phyloP scores from a whole-genome alignment of 805 yeast genomes.

The Cyberlindnera mycetangii region DNA sequence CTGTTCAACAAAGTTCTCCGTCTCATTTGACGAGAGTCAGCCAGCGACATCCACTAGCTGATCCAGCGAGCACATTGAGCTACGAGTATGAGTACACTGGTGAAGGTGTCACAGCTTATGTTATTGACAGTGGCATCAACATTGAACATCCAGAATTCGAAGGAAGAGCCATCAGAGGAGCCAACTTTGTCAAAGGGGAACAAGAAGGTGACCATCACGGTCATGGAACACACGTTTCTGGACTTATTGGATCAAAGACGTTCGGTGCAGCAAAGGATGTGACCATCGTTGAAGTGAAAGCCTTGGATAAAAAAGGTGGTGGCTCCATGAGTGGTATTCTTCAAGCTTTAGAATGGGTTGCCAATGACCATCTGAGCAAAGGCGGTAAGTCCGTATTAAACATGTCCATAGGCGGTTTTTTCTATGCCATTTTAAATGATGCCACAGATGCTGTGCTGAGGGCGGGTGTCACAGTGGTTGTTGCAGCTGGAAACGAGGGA shows the following conservation, averaged over 20 bases:
- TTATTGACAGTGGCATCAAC: conserved; percentile 78
- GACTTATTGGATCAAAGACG: conserved; percentile 72
- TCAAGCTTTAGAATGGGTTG: conserved; percentile 64
- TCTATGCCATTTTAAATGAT: conserved; percentile 59
- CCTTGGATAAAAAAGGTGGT: conserved; percentile 59
- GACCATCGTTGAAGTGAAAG: conserved; percentile 68
- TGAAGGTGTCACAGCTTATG: conserved; percentile 62
- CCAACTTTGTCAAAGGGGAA: conserved; percentile 54
- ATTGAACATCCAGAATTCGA: conserved; percentile 57
- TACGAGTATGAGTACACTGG: conserved; percentile 53
- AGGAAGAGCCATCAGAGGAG: conserved; percentile 58
- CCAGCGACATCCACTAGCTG: conserved; percentile 32
- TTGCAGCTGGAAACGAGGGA: conserved; percentile 85
- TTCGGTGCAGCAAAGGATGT: conserved; percentile 81
- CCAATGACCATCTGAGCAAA: conserved; percentile 44
- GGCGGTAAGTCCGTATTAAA: conserved; percentile 62
- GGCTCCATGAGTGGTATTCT: conserved; percentile 64
- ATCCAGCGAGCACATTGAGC: not conserved
- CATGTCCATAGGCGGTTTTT: conserved; percentile 73
- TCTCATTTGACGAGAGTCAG: conserved; percentile 63
- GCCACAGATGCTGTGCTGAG: conserved; percentile 74
- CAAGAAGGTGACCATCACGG: conserved; percentile 66
- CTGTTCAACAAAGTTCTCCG: conserved; percentile 45
- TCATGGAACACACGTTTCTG: conserved; percentile 95
- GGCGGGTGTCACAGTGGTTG: conserved; percentile 67